Evolutionary conservation across 192 early-diverging fungal species (phyloP).

Genomic region (Coemansia sp.): DNA sequence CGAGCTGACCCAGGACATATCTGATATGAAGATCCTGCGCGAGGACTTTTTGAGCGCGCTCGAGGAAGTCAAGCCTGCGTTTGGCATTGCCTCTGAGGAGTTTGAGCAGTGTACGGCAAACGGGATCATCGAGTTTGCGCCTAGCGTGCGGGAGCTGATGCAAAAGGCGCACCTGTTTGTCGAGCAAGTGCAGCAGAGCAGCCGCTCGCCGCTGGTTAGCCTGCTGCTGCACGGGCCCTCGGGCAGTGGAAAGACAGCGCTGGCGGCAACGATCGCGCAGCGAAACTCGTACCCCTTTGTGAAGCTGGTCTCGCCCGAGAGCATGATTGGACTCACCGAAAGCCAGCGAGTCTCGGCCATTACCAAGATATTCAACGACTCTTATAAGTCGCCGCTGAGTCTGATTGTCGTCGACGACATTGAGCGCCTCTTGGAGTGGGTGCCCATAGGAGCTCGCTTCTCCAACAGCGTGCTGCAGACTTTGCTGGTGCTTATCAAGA

Average conservation of each 20-base stretch:
- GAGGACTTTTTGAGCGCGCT: constrained; percentile 89
- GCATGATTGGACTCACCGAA: constrained; percentile 92
- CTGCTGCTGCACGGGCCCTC: constrained; percentile 86
- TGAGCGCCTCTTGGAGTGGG: constrained; percentile 94
- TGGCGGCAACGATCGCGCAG: constrained; percentile 95
- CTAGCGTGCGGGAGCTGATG: constrained; percentile 63
- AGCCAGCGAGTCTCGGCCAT: constrained; percentile 82
- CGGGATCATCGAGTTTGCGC: constrained; percentile 81
- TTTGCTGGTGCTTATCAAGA: constrained; percentile 90
- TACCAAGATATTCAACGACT: constrained; percentile 95
- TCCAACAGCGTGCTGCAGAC: constrained; percentile 94
- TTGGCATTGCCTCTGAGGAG: constrained; percentile 93
- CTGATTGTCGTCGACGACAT: constrained; percentile 95
- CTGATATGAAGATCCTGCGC: constrained; percentile 84
- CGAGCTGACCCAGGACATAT: constrained; percentile 80
- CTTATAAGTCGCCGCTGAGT: constrained; percentile 94
- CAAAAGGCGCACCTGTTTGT: constrained; percentile 64
- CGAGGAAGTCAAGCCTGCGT: constrained; percentile 92
- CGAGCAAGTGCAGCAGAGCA: constrained; percentile 76
- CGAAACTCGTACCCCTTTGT: constrained; percentile 93
- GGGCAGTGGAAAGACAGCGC: constrained; percentile 91
- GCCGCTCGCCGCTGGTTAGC: constrained; percentile 89
- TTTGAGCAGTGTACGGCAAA: constrained; percentile 84
- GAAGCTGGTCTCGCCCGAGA: constrained; percentile 95
- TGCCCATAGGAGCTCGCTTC: constrained; percentile 93